Evolutionary conservation across 2,329 filamentous ascomycete species (phyloP).

Genomic region (Trichocomaceae sp.): DNA sequence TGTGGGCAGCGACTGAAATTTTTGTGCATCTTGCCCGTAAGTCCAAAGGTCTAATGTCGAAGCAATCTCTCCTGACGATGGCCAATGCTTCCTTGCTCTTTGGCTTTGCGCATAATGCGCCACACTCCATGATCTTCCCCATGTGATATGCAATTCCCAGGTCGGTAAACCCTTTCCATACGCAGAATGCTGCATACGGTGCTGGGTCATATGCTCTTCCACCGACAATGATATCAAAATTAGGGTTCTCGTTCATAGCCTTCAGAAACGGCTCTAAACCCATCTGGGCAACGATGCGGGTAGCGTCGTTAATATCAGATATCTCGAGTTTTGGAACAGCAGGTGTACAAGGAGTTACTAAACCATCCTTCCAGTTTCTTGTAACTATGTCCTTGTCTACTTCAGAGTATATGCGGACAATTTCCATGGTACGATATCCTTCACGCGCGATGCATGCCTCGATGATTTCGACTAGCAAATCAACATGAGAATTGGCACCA

Average conservation of each 20-base stretch:
- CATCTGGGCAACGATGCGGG: slow-evolving; percentile 41
- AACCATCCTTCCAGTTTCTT: slow-evolving; percentile 23
- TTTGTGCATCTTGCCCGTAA: slow-evolving; percentile 40
- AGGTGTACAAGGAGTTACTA: slow-evolving; percentile 35
- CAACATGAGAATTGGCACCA: slow-evolving; percentile 40
- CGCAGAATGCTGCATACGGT: slow-evolving; percentile 30
- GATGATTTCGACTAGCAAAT: slow-evolving; percentile 36
- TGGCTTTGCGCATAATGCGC: slow-evolving; percentile 40
- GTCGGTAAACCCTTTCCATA: slow-evolving; percentile 1
- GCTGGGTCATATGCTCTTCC: slow-evolving; percentile 39
- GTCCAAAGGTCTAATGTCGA: slow-evolving; percentile 42
- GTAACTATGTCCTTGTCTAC: slow-evolving; percentile 32
- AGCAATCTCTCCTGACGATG: slow-evolving; percentile 40
- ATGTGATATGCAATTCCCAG: slow-evolving; percentile 29
- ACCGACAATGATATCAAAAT: slow-evolving; percentile 41
- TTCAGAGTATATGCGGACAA: slow-evolving; percentile 33
- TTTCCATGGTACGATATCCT: slow-evolving; percentile 21
- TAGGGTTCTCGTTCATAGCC: slow-evolving; percentile 36
- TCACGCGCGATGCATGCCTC: slow-evolving; percentile 26
- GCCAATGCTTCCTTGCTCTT: slow-evolving; percentile 40
- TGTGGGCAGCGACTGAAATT: slow-evolving; percentile 46
- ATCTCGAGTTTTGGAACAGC: slow-evolving; percentile 37
- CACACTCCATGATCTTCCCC: slow-evolving; percentile 53
- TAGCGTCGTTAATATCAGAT: slow-evolving; percentile 32
- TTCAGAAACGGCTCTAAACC: slow-evolving; percentile 41